phyloP scores from a whole-genome alignment of 73 alveolate species.

The Symbiodinium pilosum region DNA sequence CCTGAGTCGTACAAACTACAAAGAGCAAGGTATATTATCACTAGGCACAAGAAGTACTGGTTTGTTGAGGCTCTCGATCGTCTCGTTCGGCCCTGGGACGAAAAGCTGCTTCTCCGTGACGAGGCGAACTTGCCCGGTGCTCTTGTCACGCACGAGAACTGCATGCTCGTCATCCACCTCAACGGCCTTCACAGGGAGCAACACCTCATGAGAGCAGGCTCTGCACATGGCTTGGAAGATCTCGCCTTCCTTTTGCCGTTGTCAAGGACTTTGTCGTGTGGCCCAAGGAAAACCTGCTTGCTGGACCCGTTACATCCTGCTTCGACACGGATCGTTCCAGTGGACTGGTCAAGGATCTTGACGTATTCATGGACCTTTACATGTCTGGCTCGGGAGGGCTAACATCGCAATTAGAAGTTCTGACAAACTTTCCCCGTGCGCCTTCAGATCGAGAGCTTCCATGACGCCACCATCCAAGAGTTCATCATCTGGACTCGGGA shows the following conservation, averaged over 20 bases:
- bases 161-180: constrained; percentile 87
- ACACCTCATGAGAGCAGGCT: not conserved
- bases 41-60: not conserved
- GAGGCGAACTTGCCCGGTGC: constrained; percentile 67
- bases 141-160: constrained; percentile 92
- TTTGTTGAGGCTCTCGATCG: constrained; percentile 2
- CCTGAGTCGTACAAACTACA: too few relatives aligned
- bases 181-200: constrained; percentile 21
- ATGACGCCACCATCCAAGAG: constrained; percentile 64
- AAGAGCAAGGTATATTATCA: too few relatives aligned
- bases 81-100: constrained; percentile 63
- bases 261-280: constrained; percentile 83
- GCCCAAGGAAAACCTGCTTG: constrained; percentile 91
- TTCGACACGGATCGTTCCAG: constrained; percentile 67
- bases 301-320: constrained; percentile 33
- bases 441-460: constrained; percentile 66
- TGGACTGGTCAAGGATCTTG: constrained; percentile 78
- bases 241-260: constrained; percentile 77
- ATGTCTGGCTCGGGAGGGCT: not conserved
- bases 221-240: not conserved
- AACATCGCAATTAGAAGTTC: too few relatives aligned
- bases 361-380: constrained; percentile 65
- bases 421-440: not conserved
- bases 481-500: constrained; percentile 82
- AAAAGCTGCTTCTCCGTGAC: constrained; percentile 92